Conservation (phyloP, 495 filamentous ascomycete species). For the Trichoderma asperelloides region DNA sequence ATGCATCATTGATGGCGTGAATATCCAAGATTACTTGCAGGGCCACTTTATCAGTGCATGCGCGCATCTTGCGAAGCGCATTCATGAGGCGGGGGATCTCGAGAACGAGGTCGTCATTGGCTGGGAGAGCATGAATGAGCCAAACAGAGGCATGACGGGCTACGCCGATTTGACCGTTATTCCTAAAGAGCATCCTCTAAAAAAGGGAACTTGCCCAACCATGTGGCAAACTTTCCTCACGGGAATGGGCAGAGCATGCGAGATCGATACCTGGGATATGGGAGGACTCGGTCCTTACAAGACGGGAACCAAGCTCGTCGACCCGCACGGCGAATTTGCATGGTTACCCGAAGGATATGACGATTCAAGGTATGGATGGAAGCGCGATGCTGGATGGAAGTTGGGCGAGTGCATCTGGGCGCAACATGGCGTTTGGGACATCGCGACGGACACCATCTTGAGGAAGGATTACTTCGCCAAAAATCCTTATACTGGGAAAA, state of each 20-base stretch:
- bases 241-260: conserved; percentile 80
- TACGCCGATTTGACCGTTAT: conserved; percentile 73
- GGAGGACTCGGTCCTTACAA: conserved; percentile 87
- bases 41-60: conserved; percentile 75
- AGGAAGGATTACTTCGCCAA: conserved; percentile 84
- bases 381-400: conserved; percentile 78
- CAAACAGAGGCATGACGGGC: conserved; percentile 82
- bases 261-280: conserved; percentile 87
- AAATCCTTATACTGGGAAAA: conserved; percentile 58
- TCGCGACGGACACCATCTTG: conserved; percentile 62
- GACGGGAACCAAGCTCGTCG: conserved; percentile 70
- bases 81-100: conserved; percentile 84
- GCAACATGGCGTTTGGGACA: conserved; percentile 94
- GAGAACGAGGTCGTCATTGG: conserved; percentile 85
- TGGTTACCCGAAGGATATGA: conserved; percentile 79
- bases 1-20: conserved; percentile 86
- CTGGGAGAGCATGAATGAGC: conserved; percentile 94
- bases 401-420: conserved; percentile 93
- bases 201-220: conserved; percentile 89
- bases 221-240: conserved; percentile 90
- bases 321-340: conserved; percentile 74
- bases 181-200: conserved; percentile 80
- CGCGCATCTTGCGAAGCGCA: conserved; percentile 68
- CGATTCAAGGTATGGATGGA: conserved; percentile 84
- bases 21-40: conserved; percentile 95